These are phyloP conservation scores for Spathaspora passalidarum DNA, from an alignment of 805 yeast species.

Conservation along the genomic window DNA sequence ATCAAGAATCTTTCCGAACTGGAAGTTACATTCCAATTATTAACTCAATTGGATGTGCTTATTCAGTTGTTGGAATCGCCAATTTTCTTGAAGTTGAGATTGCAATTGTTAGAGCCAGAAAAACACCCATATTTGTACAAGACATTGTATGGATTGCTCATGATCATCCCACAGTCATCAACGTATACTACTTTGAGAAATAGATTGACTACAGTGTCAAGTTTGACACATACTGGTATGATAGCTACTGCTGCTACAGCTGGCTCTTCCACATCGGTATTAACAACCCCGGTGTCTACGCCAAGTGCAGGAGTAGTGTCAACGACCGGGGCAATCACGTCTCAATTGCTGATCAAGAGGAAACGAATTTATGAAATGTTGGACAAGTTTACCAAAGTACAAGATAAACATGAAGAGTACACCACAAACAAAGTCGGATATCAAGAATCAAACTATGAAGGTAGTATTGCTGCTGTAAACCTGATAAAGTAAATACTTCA, in stretches of 20 bases:
- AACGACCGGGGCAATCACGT: conserved; percentile 11
- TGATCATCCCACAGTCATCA: conserved; percentile 91
- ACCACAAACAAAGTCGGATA: neutral
- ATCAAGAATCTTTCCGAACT: conserved; percentile 76
- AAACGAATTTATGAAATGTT: conserved; percentile 40
- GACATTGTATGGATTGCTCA: conserved; percentile 85
- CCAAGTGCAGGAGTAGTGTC: conserved; percentile 12
- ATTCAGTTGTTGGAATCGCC: conserved; percentile 93
- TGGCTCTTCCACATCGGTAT: conserved; percentile 14
- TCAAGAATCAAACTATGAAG: conserved; percentile 3
- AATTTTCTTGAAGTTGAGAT: conserved; percentile 78
- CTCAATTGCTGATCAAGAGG: conserved; percentile 33
- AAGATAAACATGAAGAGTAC: conserved; percentile 28
- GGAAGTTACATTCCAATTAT: conserved; percentile 73
- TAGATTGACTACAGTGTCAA: conserved; percentile 44
- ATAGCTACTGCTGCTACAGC: conserved; percentile 8
- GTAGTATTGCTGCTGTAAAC: neutral
- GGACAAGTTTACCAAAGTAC: conserved; percentile 35
- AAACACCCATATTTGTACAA: conserved; percentile 77
- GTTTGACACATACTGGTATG: conserved; percentile 7
- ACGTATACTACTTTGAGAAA: conserved; percentile 82
- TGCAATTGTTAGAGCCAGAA: conserved; percentile 87
- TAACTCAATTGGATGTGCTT: conserved; percentile 83
- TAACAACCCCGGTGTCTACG: conserved; percentile 17
- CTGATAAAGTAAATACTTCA: neutral